Evolutionary conservation across 2,329 filamentous ascomycete species (phyloP).

Genomic region (Aotearoamyces nothofagi): DNA sequence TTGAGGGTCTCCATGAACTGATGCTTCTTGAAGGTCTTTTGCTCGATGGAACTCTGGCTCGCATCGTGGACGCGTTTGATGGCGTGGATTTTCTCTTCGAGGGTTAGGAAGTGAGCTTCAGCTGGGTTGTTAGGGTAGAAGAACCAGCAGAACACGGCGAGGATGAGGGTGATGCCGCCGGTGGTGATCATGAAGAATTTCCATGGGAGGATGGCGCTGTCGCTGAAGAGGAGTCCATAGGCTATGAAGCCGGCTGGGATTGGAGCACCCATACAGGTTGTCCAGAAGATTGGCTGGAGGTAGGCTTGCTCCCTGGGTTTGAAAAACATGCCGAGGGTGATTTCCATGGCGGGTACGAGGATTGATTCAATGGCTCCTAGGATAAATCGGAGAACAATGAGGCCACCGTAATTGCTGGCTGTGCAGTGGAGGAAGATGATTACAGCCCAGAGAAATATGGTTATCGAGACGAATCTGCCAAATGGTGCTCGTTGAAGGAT

Average conservation of each 20-base stretch:
- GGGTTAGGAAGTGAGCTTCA: conserved; percentile 23
- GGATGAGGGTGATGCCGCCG: conserved; percentile 20
- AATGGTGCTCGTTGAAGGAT: conserved; percentile 24
- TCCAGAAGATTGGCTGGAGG: conserved; percentile 22
- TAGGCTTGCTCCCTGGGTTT: conserved; percentile 20
- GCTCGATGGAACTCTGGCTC: conserved; percentile 38
- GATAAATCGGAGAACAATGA: conserved; percentile 22
- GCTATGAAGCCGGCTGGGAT: conserved; percentile 24
- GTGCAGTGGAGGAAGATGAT: conserved; percentile 24
- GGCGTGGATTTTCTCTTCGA: conserved; percentile 26
- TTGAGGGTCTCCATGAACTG: conserved; percentile 31
- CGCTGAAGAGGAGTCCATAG: conserved; percentile 24
- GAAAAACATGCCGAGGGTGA: conserved; percentile 26
- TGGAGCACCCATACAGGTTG: conserved; percentile 19
- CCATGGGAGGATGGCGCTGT: conserved; percentile 20
- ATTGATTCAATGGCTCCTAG: conserved; percentile 22
- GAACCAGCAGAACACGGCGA: conserved; percentile 21
- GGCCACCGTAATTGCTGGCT: conserved; percentile 20
- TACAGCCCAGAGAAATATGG: conserved; percentile 21
- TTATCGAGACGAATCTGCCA: conserved; percentile 20
- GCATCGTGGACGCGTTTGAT: conserved; percentile 32
- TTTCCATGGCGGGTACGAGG: conserved; percentile 25
- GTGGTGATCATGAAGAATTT: conserved; percentile 25
- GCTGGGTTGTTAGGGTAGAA: conserved; percentile 32
- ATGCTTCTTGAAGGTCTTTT: conserved; percentile 29